Percentiles rank a stretch among this genome's conserved stretches.
These are phyloP conservation scores for Zygosaccharomyces bisporus DNA, from an alignment of 805 yeast genomes.

Conservation along the genomic window DNA sequence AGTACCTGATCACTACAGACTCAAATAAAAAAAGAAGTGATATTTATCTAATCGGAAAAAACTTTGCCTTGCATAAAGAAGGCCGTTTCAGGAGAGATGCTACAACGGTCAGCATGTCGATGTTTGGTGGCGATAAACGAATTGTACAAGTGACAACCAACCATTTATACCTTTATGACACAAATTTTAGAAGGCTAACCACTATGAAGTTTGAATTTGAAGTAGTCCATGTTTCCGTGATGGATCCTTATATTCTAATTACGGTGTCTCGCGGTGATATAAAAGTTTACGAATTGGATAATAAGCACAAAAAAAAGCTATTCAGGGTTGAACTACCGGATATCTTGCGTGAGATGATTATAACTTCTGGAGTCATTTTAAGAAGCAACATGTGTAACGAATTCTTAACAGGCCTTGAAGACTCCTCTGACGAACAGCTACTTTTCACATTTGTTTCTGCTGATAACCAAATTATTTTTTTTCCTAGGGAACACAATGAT, in stretches of 20 bases:
- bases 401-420: conserved; percentile 30
- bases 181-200: conserved; percentile 51
- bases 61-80: conserved; percentile 57
- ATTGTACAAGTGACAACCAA: conserved; percentile 73
- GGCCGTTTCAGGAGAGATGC: conserved; percentile 61
- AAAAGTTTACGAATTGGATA: conserved; percentile 48
- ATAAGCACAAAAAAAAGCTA: conserved; percentile 35
- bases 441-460: conserved; percentile 68
- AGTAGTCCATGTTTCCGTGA: conserved; percentile 58
- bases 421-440: conserved; percentile 32
- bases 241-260: conserved; percentile 59
- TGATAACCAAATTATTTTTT: conserved; percentile 66
- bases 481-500: conserved; percentile 48
- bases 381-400: conserved; percentile 46
- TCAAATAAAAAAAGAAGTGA: conserved; percentile 60
- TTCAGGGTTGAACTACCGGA: conserved; percentile 38
- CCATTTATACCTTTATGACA: conserved; percentile 58
- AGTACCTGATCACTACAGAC: conserved; percentile 69
- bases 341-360: conserved; percentile 44
- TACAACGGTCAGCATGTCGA: conserved; percentile 63
- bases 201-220: conserved; percentile 55
- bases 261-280: conserved; percentile 71
- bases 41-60: conserved; percentile 58
- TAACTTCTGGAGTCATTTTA: conserved; percentile 66
- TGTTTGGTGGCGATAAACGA: conserved; percentile 49